Evolutionary conservation across 2,329 filamentous ascomycete genomes (phyloP).

Genomic region (Pseudopithomyces chartarum): DNA sequence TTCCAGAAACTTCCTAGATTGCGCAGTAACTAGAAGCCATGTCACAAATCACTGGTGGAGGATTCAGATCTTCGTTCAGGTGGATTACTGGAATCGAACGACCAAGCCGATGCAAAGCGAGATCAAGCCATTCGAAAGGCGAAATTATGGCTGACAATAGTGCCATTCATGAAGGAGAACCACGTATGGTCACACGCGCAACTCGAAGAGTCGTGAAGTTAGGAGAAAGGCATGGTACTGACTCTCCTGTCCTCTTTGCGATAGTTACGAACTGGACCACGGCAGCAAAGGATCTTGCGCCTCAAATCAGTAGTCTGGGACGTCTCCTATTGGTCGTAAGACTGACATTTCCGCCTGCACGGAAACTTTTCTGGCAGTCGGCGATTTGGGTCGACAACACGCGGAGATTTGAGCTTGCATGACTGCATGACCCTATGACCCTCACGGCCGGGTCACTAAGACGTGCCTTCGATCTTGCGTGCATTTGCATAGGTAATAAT

Average conservation of each 20-base stretch:
- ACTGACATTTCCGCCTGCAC: neutral
- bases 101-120: constrained; percentile 9
- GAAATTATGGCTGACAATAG: neutral
- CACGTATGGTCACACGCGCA: neutral
- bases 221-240: neutral
- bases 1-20: constrained; percentile 7
- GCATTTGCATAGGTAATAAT: neutral
- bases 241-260: neutral
- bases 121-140: constrained; percentile 8
- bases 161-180: neutral
- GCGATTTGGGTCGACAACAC: neutral
- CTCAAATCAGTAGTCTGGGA: neutral
- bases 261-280: neutral
- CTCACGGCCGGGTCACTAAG: neutral
- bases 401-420: neutral
- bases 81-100: constrained; percentile 1
- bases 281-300: neutral
- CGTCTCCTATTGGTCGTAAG: neutral
- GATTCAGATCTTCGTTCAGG: neutral
- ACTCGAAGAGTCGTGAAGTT: neutral
- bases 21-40: neutral
- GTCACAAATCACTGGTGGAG: neutral
- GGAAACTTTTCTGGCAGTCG: neutral
- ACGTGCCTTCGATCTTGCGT: neutral
- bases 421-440: neutral